Evolutionary conservation across 257 asterid species (phyloP), one percentile per base, ranked within the genome.

Genomic region (Sherardia arvensis): DNA sequence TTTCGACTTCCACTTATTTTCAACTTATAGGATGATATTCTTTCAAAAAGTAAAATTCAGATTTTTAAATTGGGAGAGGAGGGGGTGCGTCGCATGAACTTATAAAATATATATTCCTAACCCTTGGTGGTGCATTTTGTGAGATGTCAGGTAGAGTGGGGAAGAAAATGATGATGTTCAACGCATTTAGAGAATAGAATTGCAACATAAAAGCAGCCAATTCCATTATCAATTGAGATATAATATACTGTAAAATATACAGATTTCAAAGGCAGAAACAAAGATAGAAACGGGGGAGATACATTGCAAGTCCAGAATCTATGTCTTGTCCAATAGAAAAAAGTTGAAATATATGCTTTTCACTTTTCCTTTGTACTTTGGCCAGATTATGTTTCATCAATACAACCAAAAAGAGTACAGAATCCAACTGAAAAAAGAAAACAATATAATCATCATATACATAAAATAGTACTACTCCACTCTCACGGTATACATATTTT

Each of bases 281-380:
- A 48, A 48, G 53, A n/a, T 21, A 2, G 8, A 33, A 18, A 49
- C 21, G 47, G 54, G 9, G 25, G 9, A 33, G 53, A 57, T 57
- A 21, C 61, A 58, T 61, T 20, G 48, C n/a, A 5, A 34, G 14
- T 26, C 23, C 25, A n/a, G 68, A 51, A 68, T 57, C 67, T 68
- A 56, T 61, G 73, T 61, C 73, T 27, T 59, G 20, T 51, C 54
- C 30, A 68, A 43, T 33, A 1, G 34, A 47, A 49, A 47, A 8
- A 21, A 26, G 59, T n/a, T n/a, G 30, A 47, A 47, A 47, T 26
- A 18, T 11, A 27, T 47, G 59, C 67, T 64, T 17, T 29, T 5
- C n/a, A 29, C 67, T 27, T 38, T 28, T 45, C n/a, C 47, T n/a
- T 48, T 48, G 67, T 48, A 28, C 67, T 64, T 64, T n/a, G 59